phyloP scores from a whole-genome alignment of 129 eudicot genomes.

The Smallanthus sonchifolius region DNA sequence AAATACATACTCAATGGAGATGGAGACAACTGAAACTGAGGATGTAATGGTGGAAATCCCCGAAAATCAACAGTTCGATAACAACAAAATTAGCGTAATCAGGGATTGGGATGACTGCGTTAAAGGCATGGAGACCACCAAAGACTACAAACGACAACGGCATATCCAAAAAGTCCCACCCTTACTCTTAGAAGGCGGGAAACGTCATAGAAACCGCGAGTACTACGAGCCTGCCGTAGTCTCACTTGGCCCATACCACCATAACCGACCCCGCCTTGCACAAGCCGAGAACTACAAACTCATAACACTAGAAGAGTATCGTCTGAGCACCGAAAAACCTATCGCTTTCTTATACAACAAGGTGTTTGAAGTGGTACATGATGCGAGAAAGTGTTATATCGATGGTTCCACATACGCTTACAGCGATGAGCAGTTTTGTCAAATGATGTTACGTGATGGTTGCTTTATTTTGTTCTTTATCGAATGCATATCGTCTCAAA shows the following conservation, averaged over 20 bases:
- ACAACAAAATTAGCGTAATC: neutral
- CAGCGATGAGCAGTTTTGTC: conserved; percentile 13
- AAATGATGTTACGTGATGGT: conserved; percentile 35
- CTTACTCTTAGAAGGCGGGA: conserved; percentile 18
- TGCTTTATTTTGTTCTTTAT: conserved; percentile 37
- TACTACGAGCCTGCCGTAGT: conserved; percentile 27
- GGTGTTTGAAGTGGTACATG: conserved; percentile 16
- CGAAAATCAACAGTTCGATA: neutral
- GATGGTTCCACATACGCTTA: conserved; percentile 21
- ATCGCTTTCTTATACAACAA: conserved; percentile 3
- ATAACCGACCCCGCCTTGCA: neutral
- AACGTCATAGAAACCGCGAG: conserved; percentile 1
- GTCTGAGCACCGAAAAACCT: neutral
- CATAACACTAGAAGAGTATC: conserved; percentile 10
- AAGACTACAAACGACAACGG: conserved; percentile 1
- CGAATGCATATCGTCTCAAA: conserved; percentile 1
- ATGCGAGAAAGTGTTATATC: conserved; percentile 18
- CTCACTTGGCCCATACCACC: conserved; percentile 34
- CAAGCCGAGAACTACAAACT: conserved; percentile 13
- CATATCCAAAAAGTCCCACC: conserved; percentile 24
- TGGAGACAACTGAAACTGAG: conserved; percentile 7
- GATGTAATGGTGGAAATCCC: neutral
- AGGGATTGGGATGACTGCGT: conserved; percentile 14
- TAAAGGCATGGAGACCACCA: neutral
- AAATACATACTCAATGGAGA: neutral